Evolutionary conservation across 108 stramenopile species (phyloP), one percentile per base, ranked within the genome.

Genomic region (Cylindrotheca closterium): DNA sequence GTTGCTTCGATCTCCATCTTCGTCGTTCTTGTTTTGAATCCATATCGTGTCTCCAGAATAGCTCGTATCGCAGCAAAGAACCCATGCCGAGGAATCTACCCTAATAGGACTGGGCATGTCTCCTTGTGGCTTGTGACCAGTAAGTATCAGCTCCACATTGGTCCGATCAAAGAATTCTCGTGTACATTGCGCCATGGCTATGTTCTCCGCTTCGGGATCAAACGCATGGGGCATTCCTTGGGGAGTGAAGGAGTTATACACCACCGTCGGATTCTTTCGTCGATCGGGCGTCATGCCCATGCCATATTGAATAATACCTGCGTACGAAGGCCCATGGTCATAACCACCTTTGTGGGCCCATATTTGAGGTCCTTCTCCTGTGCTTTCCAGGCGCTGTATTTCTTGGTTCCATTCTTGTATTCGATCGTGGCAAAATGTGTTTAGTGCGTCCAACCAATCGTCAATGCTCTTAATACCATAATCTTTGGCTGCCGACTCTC

Each of bases 71-170:
- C 73, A 77, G 8, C 79, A 68, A 26, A 93, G 25, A 37, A 93
- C 66, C 79, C 80, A 87, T 30, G 67, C 59, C 12, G 61, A 51
- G 50, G 29, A 15, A 28, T 66, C 60, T 24, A 87, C 61, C 17
- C 75, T 70, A 60, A 93, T 93, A 26, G 88, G 82, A 63, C 74
- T 81, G 0, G 92, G 88, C 71, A 77, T 64, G 63, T 93, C 92
- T 21, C 92, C 92, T 34, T 88, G 81, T 22, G 92, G 92, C 57
- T 89, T 87, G 73, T 93, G 92, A 4, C 92, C 92, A 18, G 78
- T 58, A 5, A 88, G 67, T 51, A 93, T 80, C 3, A 86, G 42
- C 37, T 77, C 55, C 22, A 89, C 54, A 8, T 57, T 55, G 8
- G 82, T 62, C 19, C 59, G 57, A 26, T 63, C 47, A 28, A 89